Conservation (phyloP, 1,139 yeast genomes). For the Meyerozyma sp. region DNA sequence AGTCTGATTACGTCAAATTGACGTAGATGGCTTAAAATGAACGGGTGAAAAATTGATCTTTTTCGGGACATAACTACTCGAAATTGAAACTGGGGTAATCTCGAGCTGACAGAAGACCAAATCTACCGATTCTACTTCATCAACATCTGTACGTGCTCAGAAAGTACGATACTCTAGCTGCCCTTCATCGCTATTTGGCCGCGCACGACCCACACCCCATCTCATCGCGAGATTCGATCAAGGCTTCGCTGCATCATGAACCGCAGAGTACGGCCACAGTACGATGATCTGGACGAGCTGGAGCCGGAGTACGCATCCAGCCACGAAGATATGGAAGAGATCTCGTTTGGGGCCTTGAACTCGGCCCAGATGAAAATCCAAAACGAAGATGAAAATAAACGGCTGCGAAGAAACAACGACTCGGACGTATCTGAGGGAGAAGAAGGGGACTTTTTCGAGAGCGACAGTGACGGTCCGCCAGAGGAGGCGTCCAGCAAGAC, state of each 20-base stretch:
- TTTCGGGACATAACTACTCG: no score
- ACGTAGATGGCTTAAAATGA: no score
- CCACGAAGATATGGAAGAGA: conserved; percentile 33
- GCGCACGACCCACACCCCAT: neutral
- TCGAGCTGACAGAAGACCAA: no score
- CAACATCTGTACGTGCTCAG: no score
- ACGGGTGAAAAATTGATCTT: no score
- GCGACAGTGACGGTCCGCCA: conserved; percentile 13
- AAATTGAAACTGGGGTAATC: no score
- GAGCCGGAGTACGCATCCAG: conserved; percentile 14
- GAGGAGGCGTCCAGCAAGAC: conserved; percentile 12
- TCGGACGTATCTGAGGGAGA: conserved; percentile 6
- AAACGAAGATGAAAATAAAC: conserved; percentile 9
- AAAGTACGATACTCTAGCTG: no score
- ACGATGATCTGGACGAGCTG: conserved; percentile 11
- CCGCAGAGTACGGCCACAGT: conserved; percentile 12
- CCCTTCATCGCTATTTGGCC: neutral
- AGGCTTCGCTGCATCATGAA: neutral
- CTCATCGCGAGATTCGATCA: neutral
- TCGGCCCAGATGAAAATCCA: conserved; percentile 50
- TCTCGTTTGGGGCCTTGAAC: conserved; percentile 58
- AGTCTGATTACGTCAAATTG: no score
- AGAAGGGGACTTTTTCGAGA: conserved; percentile 12
- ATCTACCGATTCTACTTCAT: no score
- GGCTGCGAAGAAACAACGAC: conserved; percentile 4